Conservation (phyloP, 495 filamentous ascomycete species). For the Cetradonia linearis region DNA sequence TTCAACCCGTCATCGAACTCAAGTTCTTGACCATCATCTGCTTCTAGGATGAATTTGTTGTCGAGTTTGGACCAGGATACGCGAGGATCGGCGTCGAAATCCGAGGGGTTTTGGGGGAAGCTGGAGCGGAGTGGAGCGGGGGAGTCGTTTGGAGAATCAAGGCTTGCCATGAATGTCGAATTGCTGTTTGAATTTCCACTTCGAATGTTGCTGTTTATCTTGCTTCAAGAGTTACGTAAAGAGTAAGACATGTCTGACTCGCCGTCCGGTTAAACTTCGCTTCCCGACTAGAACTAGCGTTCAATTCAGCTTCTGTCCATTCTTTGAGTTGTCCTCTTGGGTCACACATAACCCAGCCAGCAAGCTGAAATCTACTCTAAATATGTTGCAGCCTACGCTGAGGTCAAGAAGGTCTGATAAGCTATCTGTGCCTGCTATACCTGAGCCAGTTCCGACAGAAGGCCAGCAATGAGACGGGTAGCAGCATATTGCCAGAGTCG, state of each 20-base stretch:
- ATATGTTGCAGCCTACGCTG: no score
- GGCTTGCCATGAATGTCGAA: constrained; percentile 5
- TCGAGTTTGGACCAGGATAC: constrained; percentile 77
- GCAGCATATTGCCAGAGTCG: no score
- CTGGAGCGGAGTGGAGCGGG: constrained; percentile 21
- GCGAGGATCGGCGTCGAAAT: constrained; percentile 74
- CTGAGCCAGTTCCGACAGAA: no score
- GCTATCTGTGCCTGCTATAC: no score
- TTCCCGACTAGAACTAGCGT: neutral
- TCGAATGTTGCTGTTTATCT: neutral
- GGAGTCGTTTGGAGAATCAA: constrained; percentile 9
- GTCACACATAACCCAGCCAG: no score
- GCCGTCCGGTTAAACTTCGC: neutral
- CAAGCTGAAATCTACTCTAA: no score
- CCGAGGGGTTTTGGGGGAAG: constrained; percentile 61
- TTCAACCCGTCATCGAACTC: constrained; percentile 62
- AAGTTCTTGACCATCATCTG: constrained; percentile 76
- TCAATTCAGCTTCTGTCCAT: neutral
- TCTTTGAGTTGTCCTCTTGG: neutral
- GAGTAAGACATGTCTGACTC: neutral
- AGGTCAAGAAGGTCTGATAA: no score
- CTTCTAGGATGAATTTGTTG: constrained; percentile 71
- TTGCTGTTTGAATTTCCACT: neutral
- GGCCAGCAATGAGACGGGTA: no score
- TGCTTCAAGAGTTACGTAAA: neutral